Conservation (phyloP, 179 eudicot genomes). For the Gypsophila paniculata region DNA sequence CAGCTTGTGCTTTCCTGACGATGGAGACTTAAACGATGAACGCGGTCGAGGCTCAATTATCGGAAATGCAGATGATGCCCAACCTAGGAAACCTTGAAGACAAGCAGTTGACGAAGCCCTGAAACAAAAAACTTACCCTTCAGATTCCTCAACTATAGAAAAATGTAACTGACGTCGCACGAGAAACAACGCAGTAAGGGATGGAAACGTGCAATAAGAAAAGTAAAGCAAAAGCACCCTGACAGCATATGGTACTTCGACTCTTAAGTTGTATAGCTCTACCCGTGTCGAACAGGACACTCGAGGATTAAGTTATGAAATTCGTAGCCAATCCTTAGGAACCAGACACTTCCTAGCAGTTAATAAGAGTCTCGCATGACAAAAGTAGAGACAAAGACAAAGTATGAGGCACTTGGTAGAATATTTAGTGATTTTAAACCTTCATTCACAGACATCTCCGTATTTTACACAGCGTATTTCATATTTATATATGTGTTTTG, state of each 20-base stretch:
- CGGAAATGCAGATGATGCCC: constrained; percentile 50
- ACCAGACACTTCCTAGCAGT: too few relatives aligned
- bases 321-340: too few relatives aligned
- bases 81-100: constrained; percentile 36
- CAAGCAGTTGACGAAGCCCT: constrained; percentile 55
- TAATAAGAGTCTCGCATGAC: neutral
- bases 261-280: too few relatives aligned
- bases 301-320: too few relatives aligned
- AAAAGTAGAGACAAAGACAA: neutral
- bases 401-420: too few relatives aligned
- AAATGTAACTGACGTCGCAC: neutral
- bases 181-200: neutral
- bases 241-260: neutral
- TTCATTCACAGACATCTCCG: too few relatives aligned
- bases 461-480: too few relatives aligned
- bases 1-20: constrained; percentile 68
- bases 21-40: constrained; percentile 37
- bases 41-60: constrained; percentile 42
- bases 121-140: constrained; percentile 18
- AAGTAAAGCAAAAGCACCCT: neutral
- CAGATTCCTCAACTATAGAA: neutral
- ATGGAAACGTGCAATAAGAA: neutral
- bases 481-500: too few relatives aligned
- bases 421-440: too few relatives aligned
- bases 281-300: neutral